Base-by-base conservation (phyloP, 768 basidiomycete genomes). In the Gelatoporia subvermispora region DNA sequence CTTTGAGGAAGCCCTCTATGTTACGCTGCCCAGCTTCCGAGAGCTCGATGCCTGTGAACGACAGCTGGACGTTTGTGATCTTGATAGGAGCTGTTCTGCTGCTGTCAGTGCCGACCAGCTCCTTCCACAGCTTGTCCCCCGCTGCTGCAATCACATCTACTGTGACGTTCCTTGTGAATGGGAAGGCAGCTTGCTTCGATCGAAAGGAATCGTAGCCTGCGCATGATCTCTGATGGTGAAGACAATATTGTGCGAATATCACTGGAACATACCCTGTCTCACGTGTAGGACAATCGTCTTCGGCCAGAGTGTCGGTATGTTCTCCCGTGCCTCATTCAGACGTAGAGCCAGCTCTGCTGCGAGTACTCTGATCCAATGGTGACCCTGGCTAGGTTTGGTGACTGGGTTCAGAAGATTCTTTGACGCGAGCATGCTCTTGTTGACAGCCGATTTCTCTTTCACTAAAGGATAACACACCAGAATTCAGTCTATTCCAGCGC, bases 351-450 rank as follows among this genome's bases (percentile, higher is more conserved):
- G 75, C 59, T 99, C 96, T 13, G 93, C 89, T 28, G 93, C 85
- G 22, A 98, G 78, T 9, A 98, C 85, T 9, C 86, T 76, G 40
- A 99, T 79, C 96, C 96, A 98, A 47, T 92, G 90, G 39, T 79
- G 74, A 0, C 92, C 94, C 50, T 93, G 85, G 2, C 80, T 73
- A 13, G 77, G 68, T 36, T 81, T 84, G 5, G 76, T 86, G 20
- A 97, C 81, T 0, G 88, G 79, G 28, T 82, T 79, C 0, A 85
- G 82, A 20, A 97, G 77, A 60, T 97, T 98, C 65, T 99, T 99
- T n/a, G 92, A 86, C 0, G 93, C 91, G 45, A 93, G 70, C 95
- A 98, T 98, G 58, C 89, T 92, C 71, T 96, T 97, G 53, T 79
- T 85, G 24, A 87, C 68, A 0, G 75, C 70, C 15, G 84, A 75